phyloP scores from a whole-genome alignment of 108 stramenopile genomes.

The Skeletonema marinoi region DNA sequence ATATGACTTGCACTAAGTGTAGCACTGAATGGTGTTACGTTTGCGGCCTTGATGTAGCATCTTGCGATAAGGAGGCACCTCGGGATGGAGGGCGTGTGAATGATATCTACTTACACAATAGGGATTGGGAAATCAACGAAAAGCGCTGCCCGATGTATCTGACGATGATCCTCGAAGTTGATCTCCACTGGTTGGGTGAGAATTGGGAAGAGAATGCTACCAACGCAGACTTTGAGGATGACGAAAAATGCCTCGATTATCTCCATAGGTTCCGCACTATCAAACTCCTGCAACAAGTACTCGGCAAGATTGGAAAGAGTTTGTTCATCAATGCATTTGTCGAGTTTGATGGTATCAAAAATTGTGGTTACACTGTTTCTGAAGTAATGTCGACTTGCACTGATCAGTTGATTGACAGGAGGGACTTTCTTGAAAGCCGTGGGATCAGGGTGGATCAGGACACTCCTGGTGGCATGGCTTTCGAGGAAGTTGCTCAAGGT shows the following conservation, averaged over 20 bases:
- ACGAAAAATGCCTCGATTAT: constrained; percentile 7
- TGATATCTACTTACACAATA: constrained; percentile 7
- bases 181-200: constrained; percentile 2
- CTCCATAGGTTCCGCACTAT: constrained; percentile 7
- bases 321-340: background rate
- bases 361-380: background rate
- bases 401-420: constrained; percentile 9
- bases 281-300: background rate
- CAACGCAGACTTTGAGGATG: constrained; percentile 9
- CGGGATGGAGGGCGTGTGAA: background rate
- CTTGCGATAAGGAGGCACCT: background rate
- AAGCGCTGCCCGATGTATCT: constrained; percentile 10
- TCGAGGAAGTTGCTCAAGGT: background rate
- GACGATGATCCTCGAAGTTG: constrained; percentile 3
- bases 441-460: background rate
- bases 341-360: background rate
- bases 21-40: constrained; percentile 9
- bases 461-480: background rate
- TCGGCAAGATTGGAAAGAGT: background rate
- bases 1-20: constrained; percentile 12
- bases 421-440: background rate
- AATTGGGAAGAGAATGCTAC: constrained; percentile 13
- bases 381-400: constrained; percentile 4
- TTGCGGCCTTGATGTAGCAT: background rate
- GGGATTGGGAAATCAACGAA: constrained; percentile 6